Conservation (phyloP, 306 rosid genomes). For the Lagenaria siceraria region DNA sequence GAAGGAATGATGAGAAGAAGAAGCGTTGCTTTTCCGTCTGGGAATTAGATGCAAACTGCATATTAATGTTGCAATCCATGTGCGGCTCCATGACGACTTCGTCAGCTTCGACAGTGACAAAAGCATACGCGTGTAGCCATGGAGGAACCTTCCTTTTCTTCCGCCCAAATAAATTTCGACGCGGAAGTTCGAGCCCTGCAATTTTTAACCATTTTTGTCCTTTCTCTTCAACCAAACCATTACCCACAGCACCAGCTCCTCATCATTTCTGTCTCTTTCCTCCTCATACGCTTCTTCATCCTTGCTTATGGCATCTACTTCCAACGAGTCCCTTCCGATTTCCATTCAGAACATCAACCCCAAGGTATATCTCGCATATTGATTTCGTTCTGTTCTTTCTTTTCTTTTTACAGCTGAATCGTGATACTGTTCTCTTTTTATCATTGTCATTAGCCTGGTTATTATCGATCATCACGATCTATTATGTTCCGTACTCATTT, state of each 20-base stretch:
- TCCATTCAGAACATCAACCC: slow-evolving; percentile 50
- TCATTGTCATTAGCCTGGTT: no score
- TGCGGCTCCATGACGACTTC: background rate
- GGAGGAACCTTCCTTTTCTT: background rate
- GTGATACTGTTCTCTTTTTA: no score
- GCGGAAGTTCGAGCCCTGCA: background rate
- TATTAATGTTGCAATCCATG: background rate
- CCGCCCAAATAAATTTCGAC: background rate
- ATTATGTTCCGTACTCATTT: background rate
- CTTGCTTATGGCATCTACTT: slow-evolving; percentile 11
- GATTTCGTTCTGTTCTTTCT: background rate
- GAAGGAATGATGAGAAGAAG: background rate
- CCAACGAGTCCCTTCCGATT: slow-evolving; percentile 22
- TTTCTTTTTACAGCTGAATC: background rate
- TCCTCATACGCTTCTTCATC: background rate
- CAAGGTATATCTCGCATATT: slow-evolving; percentile 29
- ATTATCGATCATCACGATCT: background rate
- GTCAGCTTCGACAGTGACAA: background rate
- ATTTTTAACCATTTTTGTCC: background rate
- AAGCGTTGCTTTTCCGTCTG: background rate
- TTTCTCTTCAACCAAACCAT: background rate
- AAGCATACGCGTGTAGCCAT: background rate
- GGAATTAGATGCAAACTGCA: background rate
- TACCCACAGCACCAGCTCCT: background rate
- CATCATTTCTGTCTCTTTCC: background rate